Conservation (phyloP, 306 rosid genomes). For the Gastrolobium bilobum region DNA sequence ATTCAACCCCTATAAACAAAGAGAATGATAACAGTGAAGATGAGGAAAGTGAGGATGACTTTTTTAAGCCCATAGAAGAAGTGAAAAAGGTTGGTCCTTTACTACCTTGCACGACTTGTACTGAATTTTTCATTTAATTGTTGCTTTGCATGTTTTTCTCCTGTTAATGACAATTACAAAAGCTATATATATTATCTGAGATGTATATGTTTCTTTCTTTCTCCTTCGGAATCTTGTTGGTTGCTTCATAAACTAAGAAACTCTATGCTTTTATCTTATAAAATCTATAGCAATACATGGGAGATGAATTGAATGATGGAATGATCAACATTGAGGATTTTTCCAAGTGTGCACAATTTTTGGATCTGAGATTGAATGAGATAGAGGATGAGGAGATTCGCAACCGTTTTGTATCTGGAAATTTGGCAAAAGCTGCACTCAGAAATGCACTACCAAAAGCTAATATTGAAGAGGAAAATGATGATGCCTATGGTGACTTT, state of each 20-base stretch:
- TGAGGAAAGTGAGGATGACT: conserved; percentile 78
- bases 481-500: conserved; percentile 78
- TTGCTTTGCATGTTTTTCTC: conserved; percentile 22
- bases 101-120: conserved; percentile 34
- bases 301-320: conserved; percentile 61
- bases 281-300: conserved; percentile 52
- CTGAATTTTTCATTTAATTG: conserved; percentile 8
- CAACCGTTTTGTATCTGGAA: conserved; percentile 86
- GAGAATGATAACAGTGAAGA: conserved; percentile 63
- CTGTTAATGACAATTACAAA: neutral
- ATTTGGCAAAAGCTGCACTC: conserved; percentile 87
- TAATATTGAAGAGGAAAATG: conserved; percentile 61
- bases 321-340: conserved; percentile 73
- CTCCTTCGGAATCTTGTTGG: neutral
- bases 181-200: neutral
- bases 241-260: conserved; percentile 42
- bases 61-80: conserved; percentile 83
- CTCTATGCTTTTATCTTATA: conserved; percentile 22
- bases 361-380: conserved; percentile 61
- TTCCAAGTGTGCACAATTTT: conserved; percentile 68
- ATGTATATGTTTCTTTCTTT: neutral
- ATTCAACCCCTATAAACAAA: conserved; percentile 48
- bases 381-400: conserved; percentile 67
- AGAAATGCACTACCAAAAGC: conserved; percentile 61
- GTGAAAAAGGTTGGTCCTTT: conserved; percentile 71